A percentile compares a stretch with the other conserved stretches of the same genome.
phyloP scores from a whole-genome alignment of 106 monocot species.

The Dioscorea zingiberensis region DNA sequence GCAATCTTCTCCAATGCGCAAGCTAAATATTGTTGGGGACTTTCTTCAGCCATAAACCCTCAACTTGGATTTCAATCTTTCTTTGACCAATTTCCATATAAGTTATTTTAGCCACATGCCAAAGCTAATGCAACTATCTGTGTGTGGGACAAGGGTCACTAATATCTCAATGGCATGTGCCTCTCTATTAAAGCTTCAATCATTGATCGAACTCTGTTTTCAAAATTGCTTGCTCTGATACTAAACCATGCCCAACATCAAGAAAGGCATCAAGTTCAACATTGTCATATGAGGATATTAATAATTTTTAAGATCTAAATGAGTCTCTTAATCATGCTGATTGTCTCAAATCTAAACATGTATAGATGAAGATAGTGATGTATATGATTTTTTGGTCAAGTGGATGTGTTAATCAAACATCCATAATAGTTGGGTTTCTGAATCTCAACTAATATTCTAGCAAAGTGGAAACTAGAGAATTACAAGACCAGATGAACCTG shows the following conservation, averaged over 20 bases:
- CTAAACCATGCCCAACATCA: slow-evolving; percentile 21
- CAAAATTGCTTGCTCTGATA: slow-evolving; percentile 34
- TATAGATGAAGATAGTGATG: slow-evolving; percentile 11
- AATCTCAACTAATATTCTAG: slow-evolving; percentile 65
- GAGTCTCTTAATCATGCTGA: slow-evolving; percentile 1
- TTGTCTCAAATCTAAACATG: not conserved
- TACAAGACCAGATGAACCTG: slow-evolving; percentile 85
- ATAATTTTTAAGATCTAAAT: slow-evolving; percentile 4
- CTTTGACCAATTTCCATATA: slow-evolving; percentile 22
- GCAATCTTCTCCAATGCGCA: slow-evolving; percentile 28
- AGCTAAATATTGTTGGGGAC: slow-evolving; percentile 32
- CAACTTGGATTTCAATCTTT: slow-evolving; percentile 34
- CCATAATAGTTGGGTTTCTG: slow-evolving; percentile 90
- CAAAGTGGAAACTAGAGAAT: slow-evolving; percentile 90
- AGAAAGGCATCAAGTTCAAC: not conserved
- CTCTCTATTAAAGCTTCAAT: slow-evolving; percentile 33
- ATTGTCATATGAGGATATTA: too few relatives aligned
- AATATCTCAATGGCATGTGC: slow-evolving; percentile 37
- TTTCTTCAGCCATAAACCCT: slow-evolving; percentile 37
- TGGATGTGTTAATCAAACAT: slow-evolving; percentile 92
- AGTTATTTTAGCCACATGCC: slow-evolving; percentile 44
- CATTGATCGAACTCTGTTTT: slow-evolving; percentile 38
- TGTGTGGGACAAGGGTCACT: slow-evolving; percentile 42
- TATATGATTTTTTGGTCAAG: slow-evolving; percentile 85
- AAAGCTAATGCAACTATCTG: slow-evolving; percentile 34